These are phyloP conservation scores for Aspergillus proliferans DNA, from an alignment of 2,329 filamentous ascomycete genomes.

Conservation along the genomic window DNA sequence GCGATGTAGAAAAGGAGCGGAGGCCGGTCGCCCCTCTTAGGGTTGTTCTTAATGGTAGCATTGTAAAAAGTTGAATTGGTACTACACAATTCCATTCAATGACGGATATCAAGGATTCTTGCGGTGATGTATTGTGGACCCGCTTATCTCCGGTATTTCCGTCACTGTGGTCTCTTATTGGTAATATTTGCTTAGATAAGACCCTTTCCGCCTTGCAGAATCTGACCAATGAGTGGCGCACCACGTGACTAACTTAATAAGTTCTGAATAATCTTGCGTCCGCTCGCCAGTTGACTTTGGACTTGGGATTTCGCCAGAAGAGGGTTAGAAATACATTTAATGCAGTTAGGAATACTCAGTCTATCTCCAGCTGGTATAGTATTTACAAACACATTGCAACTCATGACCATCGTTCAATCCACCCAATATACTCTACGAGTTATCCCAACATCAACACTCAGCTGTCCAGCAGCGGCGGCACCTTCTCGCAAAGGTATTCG, in stretches of 20 bases:
- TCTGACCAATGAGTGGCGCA: background rate
- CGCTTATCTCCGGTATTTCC: conserved; percentile 1
- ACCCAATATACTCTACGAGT: background rate
- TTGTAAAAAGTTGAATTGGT: conserved; percentile 5
- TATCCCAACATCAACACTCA: conserved; percentile 5
- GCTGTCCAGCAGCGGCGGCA: conserved; percentile 33
- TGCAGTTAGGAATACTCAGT: too few species aligned
- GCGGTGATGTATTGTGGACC: background rate
- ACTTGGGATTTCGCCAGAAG: too few species aligned
- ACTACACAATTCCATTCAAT: too few species aligned
- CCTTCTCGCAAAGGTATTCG: conserved; percentile 36
- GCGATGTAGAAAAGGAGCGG: conserved; percentile 29
- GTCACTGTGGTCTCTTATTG: background rate
- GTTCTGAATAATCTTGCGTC: background rate
- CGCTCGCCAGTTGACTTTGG: background rate
- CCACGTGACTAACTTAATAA: background rate
- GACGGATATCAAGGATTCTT: too few species aligned
- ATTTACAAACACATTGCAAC: background rate
- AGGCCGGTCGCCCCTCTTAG: conserved; percentile 8
- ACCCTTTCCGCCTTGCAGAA: too few species aligned
- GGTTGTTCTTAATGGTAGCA: conserved; percentile 9
- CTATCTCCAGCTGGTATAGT: too few species aligned
- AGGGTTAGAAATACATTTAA: too few species aligned
- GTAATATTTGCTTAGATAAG: too few species aligned
- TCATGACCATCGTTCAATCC: background rate